phyloP scores from a whole-genome alignment of 1,284 basidiomycete genomes.

The Ceratobasidium papillatum region DNA sequence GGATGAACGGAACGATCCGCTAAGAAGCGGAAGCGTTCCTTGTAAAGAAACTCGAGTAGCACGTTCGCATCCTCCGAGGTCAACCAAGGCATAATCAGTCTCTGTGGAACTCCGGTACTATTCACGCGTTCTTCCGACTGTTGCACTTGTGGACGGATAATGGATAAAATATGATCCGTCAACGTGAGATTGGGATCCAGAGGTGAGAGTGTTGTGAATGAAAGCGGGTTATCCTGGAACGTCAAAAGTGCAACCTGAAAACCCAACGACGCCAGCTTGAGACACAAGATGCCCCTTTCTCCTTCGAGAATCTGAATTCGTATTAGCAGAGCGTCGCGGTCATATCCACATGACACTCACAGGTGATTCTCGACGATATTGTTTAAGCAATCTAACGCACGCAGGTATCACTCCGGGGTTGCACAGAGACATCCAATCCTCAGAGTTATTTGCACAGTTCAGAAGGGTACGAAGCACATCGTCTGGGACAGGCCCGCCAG shows the following conservation, averaged over 20 bases:
- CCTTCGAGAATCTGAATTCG: not conserved
- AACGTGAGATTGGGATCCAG: not conserved
- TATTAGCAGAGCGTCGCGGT: not conserved
- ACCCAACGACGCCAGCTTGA: not conserved
- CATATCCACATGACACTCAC: not conserved
- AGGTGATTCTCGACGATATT: not conserved
- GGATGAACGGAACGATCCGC: not conserved
- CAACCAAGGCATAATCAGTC: not conserved
- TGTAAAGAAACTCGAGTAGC: not conserved
- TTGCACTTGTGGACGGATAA: not conserved
- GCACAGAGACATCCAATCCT: slow-evolving; percentile 8
- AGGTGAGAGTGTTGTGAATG: not conserved
- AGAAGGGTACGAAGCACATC: not conserved
- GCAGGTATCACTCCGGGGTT: not conserved
- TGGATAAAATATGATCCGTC: not conserved
- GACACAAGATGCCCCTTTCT: not conserved
- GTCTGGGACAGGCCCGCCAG: not conserved
- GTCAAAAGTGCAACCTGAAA: not conserved
- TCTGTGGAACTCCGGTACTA: not conserved
- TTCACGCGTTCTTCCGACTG: not conserved
- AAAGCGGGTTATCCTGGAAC: not conserved
- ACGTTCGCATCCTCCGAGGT: not conserved
- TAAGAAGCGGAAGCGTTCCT: not conserved
- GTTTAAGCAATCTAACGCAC: not conserved
- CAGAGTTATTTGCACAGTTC: not conserved